A percentile compares a stretch with the other conserved stretches of the same genome.
Evolutionary conservation across 2,329 filamentous ascomycete species (phyloP).

Genomic region (Neurospora crassa): DNA sequence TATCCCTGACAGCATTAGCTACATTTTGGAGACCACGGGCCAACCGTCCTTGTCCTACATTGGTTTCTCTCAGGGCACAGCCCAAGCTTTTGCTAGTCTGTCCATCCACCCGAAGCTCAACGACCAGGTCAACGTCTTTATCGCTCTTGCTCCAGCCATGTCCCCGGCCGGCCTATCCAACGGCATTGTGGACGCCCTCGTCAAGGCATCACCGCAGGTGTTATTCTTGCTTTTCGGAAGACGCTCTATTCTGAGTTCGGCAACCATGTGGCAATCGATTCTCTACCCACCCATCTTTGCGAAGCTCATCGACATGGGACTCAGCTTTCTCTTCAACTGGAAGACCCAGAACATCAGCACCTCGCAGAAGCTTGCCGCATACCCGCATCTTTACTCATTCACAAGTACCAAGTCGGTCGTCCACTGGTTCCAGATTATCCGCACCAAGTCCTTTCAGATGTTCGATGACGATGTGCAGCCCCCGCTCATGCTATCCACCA

Average conservation of each 20-base stretch:
- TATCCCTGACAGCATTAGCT: conserved; percentile 88
- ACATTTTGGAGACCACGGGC: conserved; percentile 75
- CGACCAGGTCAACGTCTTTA: conserved; percentile 88
- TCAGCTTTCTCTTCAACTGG: conserved; percentile 87
- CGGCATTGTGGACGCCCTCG: conserved; percentile 81
- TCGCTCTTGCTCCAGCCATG: conserved; percentile 93
- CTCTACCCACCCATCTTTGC: conserved; percentile 92
- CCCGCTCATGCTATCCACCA: conserved; percentile 59
- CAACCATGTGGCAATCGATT: conserved; percentile 95
- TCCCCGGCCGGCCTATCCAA: conserved; percentile 84
- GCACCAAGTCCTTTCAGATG: conserved; percentile 95
- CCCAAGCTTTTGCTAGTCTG: conserved; percentile 88
- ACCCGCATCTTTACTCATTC: conserved; percentile 92
- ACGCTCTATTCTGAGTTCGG: conserved; percentile 80
- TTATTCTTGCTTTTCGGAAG: conserved; percentile 89
- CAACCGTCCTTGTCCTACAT: conserved; percentile 87
- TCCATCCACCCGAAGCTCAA: conserved; percentile 90
- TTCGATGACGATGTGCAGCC: conserved; percentile 90
- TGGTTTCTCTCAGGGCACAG: conserved; percentile 94
- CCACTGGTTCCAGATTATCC: conserved; percentile 99
- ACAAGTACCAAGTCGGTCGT: conserved; percentile 95
- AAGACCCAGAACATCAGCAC: conserved; percentile 70
- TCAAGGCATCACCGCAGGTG: conserved; percentile 88
- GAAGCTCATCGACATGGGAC: conserved; percentile 70
- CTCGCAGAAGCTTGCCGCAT: conserved; percentile 88